Evolutionary conservation across 1,284 basidiomycete species (phyloP).

Genomic region (Ustilago trichophora): DNA sequence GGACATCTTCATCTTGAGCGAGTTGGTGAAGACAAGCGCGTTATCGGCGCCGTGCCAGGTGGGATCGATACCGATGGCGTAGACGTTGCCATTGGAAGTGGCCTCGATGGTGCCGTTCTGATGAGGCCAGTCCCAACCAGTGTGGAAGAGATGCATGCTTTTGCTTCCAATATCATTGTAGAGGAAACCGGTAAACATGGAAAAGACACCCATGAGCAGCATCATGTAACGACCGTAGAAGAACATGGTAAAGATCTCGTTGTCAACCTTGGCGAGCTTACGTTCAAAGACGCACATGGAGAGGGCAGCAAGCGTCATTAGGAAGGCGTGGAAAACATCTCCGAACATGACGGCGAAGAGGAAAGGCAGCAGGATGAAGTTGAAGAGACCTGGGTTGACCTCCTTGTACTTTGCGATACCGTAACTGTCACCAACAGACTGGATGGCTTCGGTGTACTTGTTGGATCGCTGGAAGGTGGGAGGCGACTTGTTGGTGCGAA

Average conservation of each 20-base stretch:
- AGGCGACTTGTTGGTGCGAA: slow-evolving; percentile 87
- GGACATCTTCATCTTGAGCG: slow-evolving; percentile 99
- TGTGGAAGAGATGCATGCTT: slow-evolving; percentile 84
- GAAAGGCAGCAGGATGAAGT: slow-evolving; percentile 96
- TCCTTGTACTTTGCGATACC: slow-evolving; percentile 95
- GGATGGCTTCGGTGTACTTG: slow-evolving; percentile 97
- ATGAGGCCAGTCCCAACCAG: slow-evolving; percentile 85
- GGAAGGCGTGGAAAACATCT: slow-evolving; percentile 93
- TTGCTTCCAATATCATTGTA: slow-evolving; percentile 99
- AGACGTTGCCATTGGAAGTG: slow-evolving; percentile 72
- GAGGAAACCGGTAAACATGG: slow-evolving; percentile 90
- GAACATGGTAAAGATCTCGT: slow-evolving; percentile 89
- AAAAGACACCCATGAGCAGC: slow-evolving; percentile 93
- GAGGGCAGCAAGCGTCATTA: slow-evolving; percentile 80
- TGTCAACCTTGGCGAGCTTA: slow-evolving; percentile 79
- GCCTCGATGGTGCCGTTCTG: slow-evolving; percentile 57
- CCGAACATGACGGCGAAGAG: slow-evolving; percentile 99
- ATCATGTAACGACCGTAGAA: slow-evolving; percentile 99
- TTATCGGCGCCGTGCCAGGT: slow-evolving; percentile 96
- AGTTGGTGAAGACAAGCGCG: slow-evolving; percentile 91
- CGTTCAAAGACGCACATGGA: slow-evolving; percentile 88
- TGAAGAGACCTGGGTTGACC: slow-evolving; percentile 94
- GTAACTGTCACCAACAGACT: slow-evolving; percentile 97
- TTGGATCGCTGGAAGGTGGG: slow-evolving; percentile 95
- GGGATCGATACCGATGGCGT: slow-evolving; percentile 94